These are phyloP conservation scores for Penicillium crystallinum DNA, from an alignment of 495 filamentous ascomycete species.

Conservation along the genomic window DNA sequence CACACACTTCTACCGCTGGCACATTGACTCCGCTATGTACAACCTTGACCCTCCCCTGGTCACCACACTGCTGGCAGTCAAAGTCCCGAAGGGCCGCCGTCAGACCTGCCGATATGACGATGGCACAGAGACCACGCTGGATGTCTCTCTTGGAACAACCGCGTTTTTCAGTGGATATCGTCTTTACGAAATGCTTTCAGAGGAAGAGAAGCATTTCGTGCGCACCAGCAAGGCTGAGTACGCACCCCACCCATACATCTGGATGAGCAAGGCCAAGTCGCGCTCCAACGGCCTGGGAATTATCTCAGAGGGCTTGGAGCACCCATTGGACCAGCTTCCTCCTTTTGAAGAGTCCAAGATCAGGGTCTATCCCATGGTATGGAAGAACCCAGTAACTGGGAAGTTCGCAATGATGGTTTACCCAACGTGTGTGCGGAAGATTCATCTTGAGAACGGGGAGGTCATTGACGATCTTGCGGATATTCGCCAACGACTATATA, in stretches of 20 bases:
- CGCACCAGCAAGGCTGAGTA: constrained; percentile 57
- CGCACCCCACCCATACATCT: constrained; percentile 68
- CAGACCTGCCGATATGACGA: constrained; percentile 65
- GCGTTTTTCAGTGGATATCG: constrained; percentile 60
- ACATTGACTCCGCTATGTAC: constrained; percentile 70
- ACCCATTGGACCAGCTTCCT: constrained; percentile 51
- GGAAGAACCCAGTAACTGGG: constrained; percentile 62
- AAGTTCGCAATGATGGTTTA: constrained; percentile 61
- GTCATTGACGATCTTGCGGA: constrained; percentile 56
- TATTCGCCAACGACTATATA: constrained; percentile 57
- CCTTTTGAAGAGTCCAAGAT: constrained; percentile 54
- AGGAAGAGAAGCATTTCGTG: constrained; percentile 54
- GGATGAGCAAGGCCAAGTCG: constrained; percentile 60
- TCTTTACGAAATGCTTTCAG: constrained; percentile 52
- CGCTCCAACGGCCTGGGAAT: constrained; percentile 60
- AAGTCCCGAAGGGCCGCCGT: constrained; percentile 53
- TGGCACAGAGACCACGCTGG: constrained; percentile 54
- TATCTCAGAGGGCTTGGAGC: constrained; percentile 52
- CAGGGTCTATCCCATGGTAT: constrained; percentile 61
- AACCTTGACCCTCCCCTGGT: constrained; percentile 62
- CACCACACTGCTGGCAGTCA: constrained; percentile 60
- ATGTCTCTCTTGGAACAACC: constrained; percentile 65
- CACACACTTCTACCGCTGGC: constrained; percentile 70
- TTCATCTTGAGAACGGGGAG: constrained; percentile 55
- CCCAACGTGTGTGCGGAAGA: constrained; percentile 56